Evolutionary conservation across 1,139 yeast species (phyloP), one percentile per base, ranked within the genome.

Genomic region (Suhomyces maxii): DNA sequence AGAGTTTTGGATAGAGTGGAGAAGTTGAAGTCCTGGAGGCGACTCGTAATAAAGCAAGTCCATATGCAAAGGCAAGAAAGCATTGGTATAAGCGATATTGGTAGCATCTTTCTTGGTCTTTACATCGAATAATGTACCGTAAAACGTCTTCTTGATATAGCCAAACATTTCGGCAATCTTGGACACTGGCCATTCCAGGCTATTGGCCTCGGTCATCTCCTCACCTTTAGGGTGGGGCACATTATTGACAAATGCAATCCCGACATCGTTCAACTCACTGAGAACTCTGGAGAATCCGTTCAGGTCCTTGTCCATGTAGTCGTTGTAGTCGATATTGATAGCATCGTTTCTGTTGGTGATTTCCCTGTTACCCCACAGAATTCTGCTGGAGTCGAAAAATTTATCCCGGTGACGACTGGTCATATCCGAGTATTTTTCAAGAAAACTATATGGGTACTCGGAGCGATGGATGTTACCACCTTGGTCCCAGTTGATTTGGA

Each of bases 21-120:
- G 71, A 34, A 86, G 63, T 59, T 88, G 95, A 35, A 87, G 69
- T 0, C 95, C 95, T 0, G 96, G 96, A 1, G 95, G 95, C 8
- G 90, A 83, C 61, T 88, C 93, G 59, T 86, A 83, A 65, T 87
- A 88, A 42, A 84, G 73, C 36, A 88, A 71, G 56, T 88, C 95
- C 89, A 86, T 87, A 58, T 88, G 96, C 47, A 88, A 70, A 4
- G 93, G 93, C 44, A 88, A 71, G 53, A 81, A 82, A 2, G 76
- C 76, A 42, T 77, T 73, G 3, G 95, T 85, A 57, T 86, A 82
- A 1, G 95, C 95, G 41, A 87, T 84, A 54, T 88, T 86, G 46
- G 77, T 81, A n/a, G 93, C 87, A 28, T 77, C 65, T 9, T 80
- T 77, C 39, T 65, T 64, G 36, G 82, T 80, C 46, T 74, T 76